These are phyloP conservation scores for Euphrasia confusa DNA, from an alignment of 257 asterid genomes.

Conservation along the genomic window DNA sequence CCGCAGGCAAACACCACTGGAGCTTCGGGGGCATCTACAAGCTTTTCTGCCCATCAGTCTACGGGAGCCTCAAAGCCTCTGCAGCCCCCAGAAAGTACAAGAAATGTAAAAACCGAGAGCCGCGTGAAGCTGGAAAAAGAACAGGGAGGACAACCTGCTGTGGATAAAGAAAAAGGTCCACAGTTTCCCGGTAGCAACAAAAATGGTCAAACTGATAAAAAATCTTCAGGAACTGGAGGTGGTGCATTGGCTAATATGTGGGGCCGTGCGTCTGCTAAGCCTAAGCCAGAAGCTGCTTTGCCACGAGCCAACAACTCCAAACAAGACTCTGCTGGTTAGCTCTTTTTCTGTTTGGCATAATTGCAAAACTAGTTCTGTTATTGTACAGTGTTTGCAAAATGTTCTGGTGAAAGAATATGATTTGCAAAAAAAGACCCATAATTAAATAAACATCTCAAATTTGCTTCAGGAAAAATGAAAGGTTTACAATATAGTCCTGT, in stretches of 20 bases:
- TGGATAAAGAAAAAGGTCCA: constrained; percentile 47
- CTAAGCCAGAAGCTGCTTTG: constrained; percentile 42
- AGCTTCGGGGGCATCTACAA: constrained; percentile 36
- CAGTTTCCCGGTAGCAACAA: constrained; percentile 43
- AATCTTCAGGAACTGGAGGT: constrained; percentile 57
- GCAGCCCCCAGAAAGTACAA: constrained; percentile 36
- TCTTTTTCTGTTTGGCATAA: constrained; percentile 3
- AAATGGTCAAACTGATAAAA: constrained; percentile 49
- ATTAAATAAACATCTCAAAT: background rate
- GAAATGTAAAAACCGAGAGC: constrained; percentile 43
- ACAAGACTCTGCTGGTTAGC: constrained; percentile 57
- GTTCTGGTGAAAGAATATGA: background rate
- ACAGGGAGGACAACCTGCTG: constrained; percentile 36
- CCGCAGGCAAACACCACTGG: constrained; percentile 45
- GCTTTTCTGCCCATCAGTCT: constrained; percentile 31
- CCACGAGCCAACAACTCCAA: constrained; percentile 33
- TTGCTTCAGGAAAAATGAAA: background rate
- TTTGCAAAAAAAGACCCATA: background rate
- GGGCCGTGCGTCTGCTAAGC: constrained; percentile 75
- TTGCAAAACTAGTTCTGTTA: background rate
- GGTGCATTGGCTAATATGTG: constrained; percentile 84
- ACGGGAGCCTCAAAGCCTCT: constrained; percentile 33
- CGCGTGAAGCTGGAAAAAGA: constrained; percentile 32
- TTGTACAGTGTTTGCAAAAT: background rate
- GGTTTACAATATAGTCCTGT: background rate